A percentile compares a stretch with the other conserved stretches of the same genome.
Evolutionary conservation across 106 monocot species (phyloP).

Genomic region (Dioscorea dumetorum): DNA sequence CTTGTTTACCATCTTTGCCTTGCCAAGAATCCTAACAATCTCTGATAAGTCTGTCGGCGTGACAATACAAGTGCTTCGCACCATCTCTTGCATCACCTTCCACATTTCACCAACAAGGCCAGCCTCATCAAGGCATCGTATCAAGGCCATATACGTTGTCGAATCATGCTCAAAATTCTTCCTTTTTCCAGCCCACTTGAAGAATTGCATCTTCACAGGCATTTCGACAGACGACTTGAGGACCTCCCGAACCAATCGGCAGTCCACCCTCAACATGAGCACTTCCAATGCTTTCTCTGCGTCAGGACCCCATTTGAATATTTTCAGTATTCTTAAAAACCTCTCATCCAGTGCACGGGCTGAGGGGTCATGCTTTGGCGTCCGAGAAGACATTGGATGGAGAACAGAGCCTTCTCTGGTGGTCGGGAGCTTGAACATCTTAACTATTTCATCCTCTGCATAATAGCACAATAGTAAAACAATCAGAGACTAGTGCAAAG

Average conservation of each 20-base stretch:
- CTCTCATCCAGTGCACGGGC: conserved; percentile 54
- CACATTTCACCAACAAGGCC: conserved; percentile 73
- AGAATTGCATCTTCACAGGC: conserved; percentile 65
- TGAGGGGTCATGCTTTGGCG: conserved; percentile 6
- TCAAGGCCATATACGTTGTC: conserved; percentile 73
- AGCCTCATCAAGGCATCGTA: conserved; percentile 53
- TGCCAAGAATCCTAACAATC: conserved; percentile 57
- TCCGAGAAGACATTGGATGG: not conserved
- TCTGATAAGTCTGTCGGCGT: conserved; percentile 52
- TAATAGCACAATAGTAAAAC: not conserved
- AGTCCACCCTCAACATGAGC: conserved; percentile 75
- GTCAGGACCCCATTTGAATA: conserved; percentile 96
- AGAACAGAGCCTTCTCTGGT: not conserved
- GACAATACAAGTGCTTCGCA: conserved; percentile 44
- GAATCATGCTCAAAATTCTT: conserved; percentile 69
- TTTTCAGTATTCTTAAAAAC: conserved; percentile 88
- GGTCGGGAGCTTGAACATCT: conserved; percentile 76
- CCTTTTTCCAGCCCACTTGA: conserved; percentile 64
- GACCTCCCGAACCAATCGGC: conserved; percentile 69
- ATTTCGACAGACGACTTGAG: conserved; percentile 58
- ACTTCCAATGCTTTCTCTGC: conserved; percentile 93
- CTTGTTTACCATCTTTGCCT: conserved; percentile 83
- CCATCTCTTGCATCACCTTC: conserved; percentile 75
- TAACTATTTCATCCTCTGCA: conserved; percentile 88
- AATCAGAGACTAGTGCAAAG: not conserved